Conservation (phyloP, 352 stramenopile species). For the Phytopythium litorale region DNA sequence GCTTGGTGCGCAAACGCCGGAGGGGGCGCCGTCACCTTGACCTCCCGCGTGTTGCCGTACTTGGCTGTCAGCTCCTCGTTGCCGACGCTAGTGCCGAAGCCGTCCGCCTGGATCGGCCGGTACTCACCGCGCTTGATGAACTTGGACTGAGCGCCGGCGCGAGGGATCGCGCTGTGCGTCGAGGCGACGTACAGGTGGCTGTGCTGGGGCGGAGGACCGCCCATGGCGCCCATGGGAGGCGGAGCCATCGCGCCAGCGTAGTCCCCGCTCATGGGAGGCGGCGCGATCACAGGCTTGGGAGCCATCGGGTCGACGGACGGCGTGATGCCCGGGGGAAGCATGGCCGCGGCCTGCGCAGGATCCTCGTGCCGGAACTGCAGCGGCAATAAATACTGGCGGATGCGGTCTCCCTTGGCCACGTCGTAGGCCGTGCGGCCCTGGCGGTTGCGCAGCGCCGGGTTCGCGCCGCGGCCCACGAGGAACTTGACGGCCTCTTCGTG, state of each 20-base stretch:
- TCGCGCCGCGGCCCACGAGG: conserved; percentile 65
- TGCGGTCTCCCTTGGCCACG: conserved; percentile 77
- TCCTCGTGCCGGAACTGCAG: conserved; percentile 89
- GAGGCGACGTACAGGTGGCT: conserved; percentile 72
- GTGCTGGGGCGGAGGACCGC: conserved; percentile 29
- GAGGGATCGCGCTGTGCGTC: conserved; percentile 80
- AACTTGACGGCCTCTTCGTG: conserved; percentile 72
- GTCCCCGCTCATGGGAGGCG: conserved; percentile 55
- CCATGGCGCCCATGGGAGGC: conserved; percentile 21
- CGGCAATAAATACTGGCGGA: conserved; percentile 81
- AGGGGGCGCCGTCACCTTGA: conserved; percentile 78
- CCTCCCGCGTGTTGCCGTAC: conserved; percentile 83
- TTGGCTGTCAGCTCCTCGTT: conserved; percentile 88
- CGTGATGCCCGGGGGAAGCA: conserved; percentile 72
- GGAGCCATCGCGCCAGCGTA: conserved; percentile 24
- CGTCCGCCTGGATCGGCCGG: conserved; percentile 83
- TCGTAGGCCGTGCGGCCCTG: conserved; percentile 80
- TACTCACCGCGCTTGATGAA: conserved; percentile 67
- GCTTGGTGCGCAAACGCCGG: conserved; percentile 24
- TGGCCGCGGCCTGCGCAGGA: conserved; percentile 45
- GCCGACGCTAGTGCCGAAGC: conserved; percentile 86
- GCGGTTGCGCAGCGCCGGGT: conserved; percentile 77
- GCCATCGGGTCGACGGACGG: conserved; percentile 65
- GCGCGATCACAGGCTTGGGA: conserved; percentile 56
- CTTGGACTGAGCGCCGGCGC: conserved; percentile 33